Percentiles rank a stretch among this genome's conserved stretches.
Conservation (phyloP, 495 filamentous ascomycete genomes). For the Bathelium albidoporum region DNA sequence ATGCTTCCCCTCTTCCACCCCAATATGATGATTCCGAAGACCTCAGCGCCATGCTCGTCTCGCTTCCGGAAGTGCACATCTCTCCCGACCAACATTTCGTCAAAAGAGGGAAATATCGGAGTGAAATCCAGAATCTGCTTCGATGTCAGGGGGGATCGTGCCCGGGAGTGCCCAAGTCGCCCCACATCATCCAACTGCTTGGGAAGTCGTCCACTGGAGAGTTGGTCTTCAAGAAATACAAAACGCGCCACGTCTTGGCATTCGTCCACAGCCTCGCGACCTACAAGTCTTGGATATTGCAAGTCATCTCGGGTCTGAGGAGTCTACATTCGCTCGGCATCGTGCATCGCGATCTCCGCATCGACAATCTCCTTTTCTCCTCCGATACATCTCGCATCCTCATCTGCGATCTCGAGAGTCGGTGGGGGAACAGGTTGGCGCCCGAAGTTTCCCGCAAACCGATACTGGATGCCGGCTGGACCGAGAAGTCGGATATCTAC, state of each 20-base stretch:
- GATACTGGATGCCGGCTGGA: slow-evolving; percentile 17
- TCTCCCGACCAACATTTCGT: slow-evolving; percentile 23
- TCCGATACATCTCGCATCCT: slow-evolving; percentile 15
- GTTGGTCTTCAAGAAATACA: slow-evolving; percentile 23
- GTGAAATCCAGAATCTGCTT: slow-evolving; percentile 26
- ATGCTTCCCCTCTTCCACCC: slow-evolving; percentile 1
- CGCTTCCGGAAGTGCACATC: slow-evolving; percentile 19
- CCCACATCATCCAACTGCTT: slow-evolving; percentile 21
- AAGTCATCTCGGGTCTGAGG: slow-evolving; percentile 13
- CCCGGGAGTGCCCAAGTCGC: slow-evolving; percentile 17
- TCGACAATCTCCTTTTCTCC: slow-evolving; percentile 24
- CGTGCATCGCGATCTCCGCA: slow-evolving; percentile 26
- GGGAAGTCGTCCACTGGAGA: slow-evolving; percentile 18
- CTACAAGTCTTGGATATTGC: slow-evolving; percentile 20
- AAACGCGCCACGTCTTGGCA: neutral
- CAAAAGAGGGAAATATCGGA: slow-evolving; percentile 27
- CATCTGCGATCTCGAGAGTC: slow-evolving; percentile 26
- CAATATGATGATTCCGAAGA: slow-evolving; percentile 24
- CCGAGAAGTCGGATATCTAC: slow-evolving; percentile 18
- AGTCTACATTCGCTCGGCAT: slow-evolving; percentile 23
- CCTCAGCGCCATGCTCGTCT: slow-evolving; percentile 8
- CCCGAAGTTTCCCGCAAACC: slow-evolving; percentile 11
- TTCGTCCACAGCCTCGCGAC: neutral
- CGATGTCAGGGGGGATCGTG: slow-evolving; percentile 24
- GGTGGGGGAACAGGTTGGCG: slow-evolving; percentile 20